Evolutionary conservation across 345 rosid species (phyloP).

Genomic region (Acer yangbiense): DNA sequence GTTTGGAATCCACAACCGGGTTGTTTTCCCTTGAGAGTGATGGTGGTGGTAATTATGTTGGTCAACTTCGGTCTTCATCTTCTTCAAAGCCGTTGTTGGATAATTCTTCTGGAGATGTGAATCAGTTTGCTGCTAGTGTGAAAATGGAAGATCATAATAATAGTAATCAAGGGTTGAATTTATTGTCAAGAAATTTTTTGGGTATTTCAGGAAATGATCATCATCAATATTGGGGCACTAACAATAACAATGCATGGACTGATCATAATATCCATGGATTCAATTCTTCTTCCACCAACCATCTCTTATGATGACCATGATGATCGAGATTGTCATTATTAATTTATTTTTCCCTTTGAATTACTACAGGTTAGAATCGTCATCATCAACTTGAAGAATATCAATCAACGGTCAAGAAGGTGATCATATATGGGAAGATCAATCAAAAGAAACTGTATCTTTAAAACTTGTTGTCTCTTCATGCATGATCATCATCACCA

Average conservation of each 20-base stretch:
- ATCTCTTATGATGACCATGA: conserved; percentile 38
- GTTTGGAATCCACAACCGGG: conserved; percentile 30
- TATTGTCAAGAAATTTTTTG: conserved; percentile 43
- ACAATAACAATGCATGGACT: conserved; percentile 51
- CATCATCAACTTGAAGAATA: conserved; percentile 12
- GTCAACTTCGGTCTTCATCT: conserved; percentile 24
- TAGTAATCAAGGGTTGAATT: conserved; percentile 34
- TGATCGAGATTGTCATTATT: conserved; percentile 5
- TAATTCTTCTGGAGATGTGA: conserved; percentile 22
- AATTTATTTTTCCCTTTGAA: conserved; percentile 3
- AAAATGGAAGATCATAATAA: conserved; percentile 43
- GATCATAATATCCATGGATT: conserved; percentile 43
- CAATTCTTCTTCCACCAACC: conserved; percentile 43
- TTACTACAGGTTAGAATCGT: conserved; percentile 11
- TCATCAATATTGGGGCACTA: conserved; percentile 44
- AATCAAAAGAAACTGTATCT: too few species aligned
- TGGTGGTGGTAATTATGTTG: conserved; percentile 24
- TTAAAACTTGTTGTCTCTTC: background rate
- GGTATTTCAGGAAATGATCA: conserved; percentile 48
- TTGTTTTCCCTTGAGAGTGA: conserved; percentile 37
- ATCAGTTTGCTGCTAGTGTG: conserved; percentile 23
- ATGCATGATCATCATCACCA: background rate
- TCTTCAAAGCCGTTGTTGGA: conserved; percentile 27
- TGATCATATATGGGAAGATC: background rate
- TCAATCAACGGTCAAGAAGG: conserved; percentile 9